Percentiles rank a stretch among this genome's conserved stretches.
These are phyloP conservation scores for Rosa multiflora DNA, from an alignment of 306 rosid species.

Conservation along the genomic window DNA sequence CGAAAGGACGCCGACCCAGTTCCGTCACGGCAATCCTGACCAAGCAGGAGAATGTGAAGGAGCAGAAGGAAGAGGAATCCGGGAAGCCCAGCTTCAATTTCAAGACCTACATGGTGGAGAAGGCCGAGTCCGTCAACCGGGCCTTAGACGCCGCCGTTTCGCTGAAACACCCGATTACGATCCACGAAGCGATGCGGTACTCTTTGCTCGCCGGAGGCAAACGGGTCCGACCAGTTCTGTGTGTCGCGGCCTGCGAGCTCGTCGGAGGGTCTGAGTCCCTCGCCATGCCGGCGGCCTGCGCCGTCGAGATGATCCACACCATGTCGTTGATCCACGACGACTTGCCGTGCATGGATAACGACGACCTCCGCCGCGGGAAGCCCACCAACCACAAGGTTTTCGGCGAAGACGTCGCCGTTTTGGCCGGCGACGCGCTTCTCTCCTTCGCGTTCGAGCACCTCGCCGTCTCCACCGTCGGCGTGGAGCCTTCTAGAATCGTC, in stretches of 20 bases:
- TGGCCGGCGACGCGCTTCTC: conserved; percentile 73
- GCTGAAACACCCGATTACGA: conserved; percentile 49
- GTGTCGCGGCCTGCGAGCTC: conserved; percentile 69
- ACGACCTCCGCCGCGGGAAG: conserved; percentile 76
- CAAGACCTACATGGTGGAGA: conserved; percentile 52
- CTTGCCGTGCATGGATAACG: conserved; percentile 81
- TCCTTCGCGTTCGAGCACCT: conserved; percentile 67
- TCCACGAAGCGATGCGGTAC: conserved; percentile 75
- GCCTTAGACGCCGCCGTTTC: conserved; percentile 57
- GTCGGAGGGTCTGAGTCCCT: conserved; percentile 50
- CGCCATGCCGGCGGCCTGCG: conserved; percentile 71
- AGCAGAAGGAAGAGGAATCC: not conserved
- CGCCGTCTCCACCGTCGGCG: conserved; percentile 39
- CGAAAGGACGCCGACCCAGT: conserved; percentile 3
- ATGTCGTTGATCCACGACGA: conserved; percentile 89
- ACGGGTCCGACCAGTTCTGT: conserved; percentile 65
- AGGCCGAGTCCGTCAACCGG: conserved; percentile 46
- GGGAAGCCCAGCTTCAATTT: conserved; percentile 39
- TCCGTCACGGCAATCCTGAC: conserved; percentile 41
- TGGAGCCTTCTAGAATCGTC: conserved; percentile 37
- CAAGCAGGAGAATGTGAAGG: conserved; percentile 21
- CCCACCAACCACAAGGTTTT: conserved; percentile 70
- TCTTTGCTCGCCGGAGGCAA: conserved; percentile 85
- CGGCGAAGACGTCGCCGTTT: conserved; percentile 73
- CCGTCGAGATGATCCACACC: conserved; percentile 81